phyloP scores from a whole-genome alignment of 2,329 filamentous ascomycete species.

The Hysterium pulicare region DNA sequence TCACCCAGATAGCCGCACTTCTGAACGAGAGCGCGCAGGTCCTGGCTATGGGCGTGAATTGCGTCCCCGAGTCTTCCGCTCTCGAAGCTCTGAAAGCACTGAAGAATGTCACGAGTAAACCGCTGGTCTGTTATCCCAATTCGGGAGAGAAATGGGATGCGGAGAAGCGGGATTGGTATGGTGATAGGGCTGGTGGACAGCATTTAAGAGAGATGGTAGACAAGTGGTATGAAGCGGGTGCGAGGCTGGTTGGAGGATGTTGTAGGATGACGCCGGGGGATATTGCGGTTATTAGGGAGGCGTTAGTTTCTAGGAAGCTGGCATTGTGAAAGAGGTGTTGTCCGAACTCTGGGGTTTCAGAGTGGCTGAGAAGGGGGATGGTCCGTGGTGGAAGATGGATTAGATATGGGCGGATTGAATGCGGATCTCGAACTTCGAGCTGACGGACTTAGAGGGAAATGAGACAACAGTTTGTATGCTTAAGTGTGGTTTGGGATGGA shows the following conservation, averaged over 20 bases:
- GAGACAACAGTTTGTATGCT: too few species aligned
- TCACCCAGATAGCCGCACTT: slow-evolving; percentile 29
- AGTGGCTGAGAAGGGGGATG: too few species aligned
- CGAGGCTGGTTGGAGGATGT: slow-evolving; percentile 46
- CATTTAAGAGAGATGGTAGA: slow-evolving; percentile 24
- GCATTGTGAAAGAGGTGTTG: too few species aligned
- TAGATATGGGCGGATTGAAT: too few species aligned
- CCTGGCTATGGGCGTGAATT: slow-evolving; percentile 46
- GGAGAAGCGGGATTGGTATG: slow-evolving; percentile 34
- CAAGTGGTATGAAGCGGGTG: slow-evolving; percentile 37
- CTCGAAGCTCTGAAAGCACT: slow-evolving; percentile 33
- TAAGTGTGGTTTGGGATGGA: too few species aligned
- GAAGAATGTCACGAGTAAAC: slow-evolving; percentile 25
- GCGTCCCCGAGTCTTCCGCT: slow-evolving; percentile 36
- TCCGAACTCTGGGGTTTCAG: too few species aligned
- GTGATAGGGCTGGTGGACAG: slow-evolving; percentile 19
- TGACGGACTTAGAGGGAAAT: too few species aligned
- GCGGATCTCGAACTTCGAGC: too few species aligned
- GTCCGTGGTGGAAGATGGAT: too few species aligned
- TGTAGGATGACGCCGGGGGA: slow-evolving; percentile 45
- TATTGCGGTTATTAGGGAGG: slow-evolving; percentile 32
- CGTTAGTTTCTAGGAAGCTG: slow-evolving; percentile 10
- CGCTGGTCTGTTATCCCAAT: slow-evolving; percentile 44
- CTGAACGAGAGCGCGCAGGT: slow-evolving; percentile 31
- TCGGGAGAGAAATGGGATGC: slow-evolving; percentile 48